Evolutionary conservation across 495 filamentous ascomycete species (phyloP).

Genomic region (Staphylotrichum tortipilum): DNA sequence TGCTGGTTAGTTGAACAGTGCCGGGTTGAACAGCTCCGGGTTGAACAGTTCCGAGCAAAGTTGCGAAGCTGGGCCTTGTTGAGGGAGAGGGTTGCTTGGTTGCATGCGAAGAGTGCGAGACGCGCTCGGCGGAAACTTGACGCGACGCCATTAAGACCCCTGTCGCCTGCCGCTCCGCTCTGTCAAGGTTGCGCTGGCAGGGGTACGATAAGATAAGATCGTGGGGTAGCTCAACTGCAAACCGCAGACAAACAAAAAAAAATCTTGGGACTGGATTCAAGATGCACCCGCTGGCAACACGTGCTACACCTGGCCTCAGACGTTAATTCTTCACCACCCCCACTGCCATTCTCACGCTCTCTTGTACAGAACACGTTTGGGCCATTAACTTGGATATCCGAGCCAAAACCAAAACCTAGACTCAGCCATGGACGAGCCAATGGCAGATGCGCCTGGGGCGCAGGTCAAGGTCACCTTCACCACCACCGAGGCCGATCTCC

Average conservation of each 20-base stretch:
- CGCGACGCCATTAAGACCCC: slow-evolving; percentile 7
- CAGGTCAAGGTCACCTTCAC: slow-evolving; percentile 49
- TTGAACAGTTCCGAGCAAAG: no score
- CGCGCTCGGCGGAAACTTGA: slow-evolving; percentile 8
- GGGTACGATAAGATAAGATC: slow-evolving; percentile 26
- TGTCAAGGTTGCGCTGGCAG: slow-evolving; percentile 11
- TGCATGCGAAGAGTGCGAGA: not conserved
- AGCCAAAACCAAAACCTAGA: no score
- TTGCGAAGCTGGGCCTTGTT: no score
- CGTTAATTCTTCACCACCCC: not conserved
- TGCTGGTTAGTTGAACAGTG: not conserved
- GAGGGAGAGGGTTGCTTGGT: not conserved
- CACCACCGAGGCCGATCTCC: slow-evolving; percentile 47
- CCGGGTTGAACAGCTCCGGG: no score
- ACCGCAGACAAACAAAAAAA: no score
- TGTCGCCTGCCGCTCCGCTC: slow-evolving; percentile 13
- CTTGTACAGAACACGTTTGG: no score
- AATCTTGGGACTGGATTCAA: slow-evolving; percentile 8
- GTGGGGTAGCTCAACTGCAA: slow-evolving; percentile 21
- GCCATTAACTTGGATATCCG: not conserved
- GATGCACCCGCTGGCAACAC: slow-evolving; percentile 1
- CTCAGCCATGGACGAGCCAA: slow-evolving; percentile 21
- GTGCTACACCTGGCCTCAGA: no score
- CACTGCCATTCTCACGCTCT: not conserved
- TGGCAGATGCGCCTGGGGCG: slow-evolving; percentile 18